Evolutionary conservation across 2,329 filamentous ascomycete species (phyloP), one percentile per base, ranked within the genome.

Genomic region (Talaromyces rugulosus): DNA sequence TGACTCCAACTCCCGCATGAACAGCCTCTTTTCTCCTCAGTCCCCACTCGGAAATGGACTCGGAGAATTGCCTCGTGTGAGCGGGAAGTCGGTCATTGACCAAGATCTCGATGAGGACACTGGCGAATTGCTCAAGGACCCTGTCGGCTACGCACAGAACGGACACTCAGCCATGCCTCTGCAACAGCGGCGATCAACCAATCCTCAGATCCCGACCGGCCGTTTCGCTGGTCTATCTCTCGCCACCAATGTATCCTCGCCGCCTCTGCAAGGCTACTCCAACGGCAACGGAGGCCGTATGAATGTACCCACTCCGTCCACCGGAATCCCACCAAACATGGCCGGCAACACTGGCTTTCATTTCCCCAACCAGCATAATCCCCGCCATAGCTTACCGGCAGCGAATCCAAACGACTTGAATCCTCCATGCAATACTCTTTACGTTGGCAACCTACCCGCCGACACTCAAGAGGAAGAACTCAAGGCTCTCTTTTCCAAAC

Each of bases 391-490:
- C 64, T 90, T 92, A 65, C 94, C 94, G 14, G 89, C 93, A 0
- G 90, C 91, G 64, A 98, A 98, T 68, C 94, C 93, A 0, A 93
- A 94, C 12, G 94, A 99, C 71, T 91, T 97, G 76, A 97, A 98
- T 69, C 94, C 94, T 1, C 95, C 95, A 0, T 98, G 95, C 83
- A 98, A 99, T 73, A 99, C 95, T 0, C 83, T 99, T 6, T 98
- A 99, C 71, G 94, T 99, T 23, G 94, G 95, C n/a, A 98, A 99
- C 70, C 81, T 99, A 51, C 95, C 94, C 0, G 86, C 93, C 61
- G 91, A 96, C 72, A 96, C 93, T 0, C 94, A 91, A 0, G 95
- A 99, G 71, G 94, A 98, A 72, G 95, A 98, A 75, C 84, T 99
- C 61, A 98, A 98, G 77, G 87, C 89, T 27, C 85, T 97, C 71